Percentiles rank a stretch among this genome's conserved stretches.
Conservation (phyloP, 2,329 filamentous ascomycete species). For the Microdochium nivale region DNA sequence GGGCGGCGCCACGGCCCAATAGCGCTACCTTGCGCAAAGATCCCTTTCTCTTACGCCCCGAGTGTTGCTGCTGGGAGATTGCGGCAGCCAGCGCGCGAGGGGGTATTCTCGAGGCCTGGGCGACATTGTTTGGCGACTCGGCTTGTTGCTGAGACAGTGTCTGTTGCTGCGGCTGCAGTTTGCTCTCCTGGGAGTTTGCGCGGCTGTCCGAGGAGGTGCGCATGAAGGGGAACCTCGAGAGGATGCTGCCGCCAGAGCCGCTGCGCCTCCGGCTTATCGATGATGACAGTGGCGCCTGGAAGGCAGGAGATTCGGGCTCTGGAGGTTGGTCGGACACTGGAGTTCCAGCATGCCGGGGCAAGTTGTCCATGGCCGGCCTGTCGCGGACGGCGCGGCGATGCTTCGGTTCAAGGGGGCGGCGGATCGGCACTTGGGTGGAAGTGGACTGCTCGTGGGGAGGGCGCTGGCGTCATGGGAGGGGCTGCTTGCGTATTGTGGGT, state of each 20-base stretch:
- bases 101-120: conserved; percentile 12
- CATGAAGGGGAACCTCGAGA: conserved; percentile 64
- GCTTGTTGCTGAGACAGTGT: conserved; percentile 22
- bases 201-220: conserved; percentile 27
- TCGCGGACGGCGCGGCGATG: background rate
- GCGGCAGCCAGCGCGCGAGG: conserved; percentile 21
- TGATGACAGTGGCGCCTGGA: conserved; percentile 3
- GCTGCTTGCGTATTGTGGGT: background rate
- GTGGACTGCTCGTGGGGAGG: background rate
- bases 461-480: background rate
- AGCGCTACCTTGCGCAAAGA: conserved; percentile 83
- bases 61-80: conserved; percentile 33
- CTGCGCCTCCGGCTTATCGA: conserved; percentile 37
- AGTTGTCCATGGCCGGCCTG: background rate
- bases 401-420: background rate
- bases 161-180: conserved; percentile 37
- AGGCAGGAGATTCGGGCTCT: conserved; percentile 9
- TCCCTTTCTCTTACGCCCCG: conserved; percentile 65
- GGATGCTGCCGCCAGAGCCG: conserved; percentile 51
- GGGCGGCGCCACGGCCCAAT: conserved; percentile 62
- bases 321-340: background rate
- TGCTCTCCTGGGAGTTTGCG: conserved; percentile 18
- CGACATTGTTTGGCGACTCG: conserved; percentile 7
- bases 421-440: background rate
- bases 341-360: background rate